Evolutionary conservation across 805 yeast genomes (phyloP).

Genomic region (Pichia heedii): DNA sequence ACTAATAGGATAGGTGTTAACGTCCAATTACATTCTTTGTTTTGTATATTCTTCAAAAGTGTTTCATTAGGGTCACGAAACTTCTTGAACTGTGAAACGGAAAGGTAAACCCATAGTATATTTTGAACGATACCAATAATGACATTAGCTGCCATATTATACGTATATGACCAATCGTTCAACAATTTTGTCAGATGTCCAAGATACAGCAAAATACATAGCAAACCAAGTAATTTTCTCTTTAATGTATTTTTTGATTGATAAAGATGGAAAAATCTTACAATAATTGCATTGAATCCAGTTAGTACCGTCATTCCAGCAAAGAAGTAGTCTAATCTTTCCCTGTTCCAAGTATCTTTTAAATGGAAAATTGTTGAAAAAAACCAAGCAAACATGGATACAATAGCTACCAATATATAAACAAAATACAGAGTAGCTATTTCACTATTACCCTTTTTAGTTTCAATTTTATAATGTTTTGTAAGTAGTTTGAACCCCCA

Average conservation of each 20-base stretch:
- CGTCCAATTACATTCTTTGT: constrained; percentile 32
- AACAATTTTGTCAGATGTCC: constrained; percentile 60
- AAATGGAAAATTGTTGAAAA: constrained; percentile 80
- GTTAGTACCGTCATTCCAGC: constrained; percentile 83
- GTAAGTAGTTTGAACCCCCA: constrained; percentile 32
- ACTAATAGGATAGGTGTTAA: constrained; percentile 46
- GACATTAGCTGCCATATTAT: constrained; percentile 88
- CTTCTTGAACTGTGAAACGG: constrained; percentile 24
- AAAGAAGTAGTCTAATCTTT: constrained; percentile 80
- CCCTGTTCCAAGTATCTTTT: constrained; percentile 75
- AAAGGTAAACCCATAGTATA: constrained; percentile 36
- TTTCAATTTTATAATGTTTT: constrained; percentile 16
- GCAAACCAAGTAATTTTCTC: constrained; percentile 30
- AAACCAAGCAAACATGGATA: constrained; percentile 82
- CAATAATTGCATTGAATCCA: constrained; percentile 63
- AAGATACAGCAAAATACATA: constrained; percentile 43
- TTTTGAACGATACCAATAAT: constrained; percentile 72
- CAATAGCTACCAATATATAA: constrained; percentile 42
- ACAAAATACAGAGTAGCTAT: constrained; percentile 26
- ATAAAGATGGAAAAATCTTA: constrained; percentile 56
- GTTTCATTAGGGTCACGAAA: constrained; percentile 11
- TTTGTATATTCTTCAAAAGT: constrained; percentile 17
- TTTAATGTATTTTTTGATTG: constrained; percentile 18
- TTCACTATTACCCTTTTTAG: constrained; percentile 14
- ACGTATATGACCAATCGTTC: constrained; percentile 80